A percentile compares a stretch with the other conserved stretches of the same genome.
These are phyloP conservation scores for Chenopodium formosanum DNA, from an alignment of 148 eudicot genomes.

Conservation along the genomic window DNA sequence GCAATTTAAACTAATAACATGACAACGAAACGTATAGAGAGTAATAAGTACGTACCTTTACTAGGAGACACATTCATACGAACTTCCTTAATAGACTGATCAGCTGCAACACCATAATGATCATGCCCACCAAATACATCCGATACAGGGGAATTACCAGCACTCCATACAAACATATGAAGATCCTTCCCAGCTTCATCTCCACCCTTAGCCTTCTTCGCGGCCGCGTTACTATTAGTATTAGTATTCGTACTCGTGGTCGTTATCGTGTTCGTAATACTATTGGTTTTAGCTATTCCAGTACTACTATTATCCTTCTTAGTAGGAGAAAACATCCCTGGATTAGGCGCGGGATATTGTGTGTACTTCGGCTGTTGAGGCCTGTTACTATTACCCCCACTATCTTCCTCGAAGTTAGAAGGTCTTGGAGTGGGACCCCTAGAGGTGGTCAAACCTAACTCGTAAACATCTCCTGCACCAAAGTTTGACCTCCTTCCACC, in stretches of 20 bases:
- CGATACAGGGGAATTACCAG: slow-evolving; percentile 27
- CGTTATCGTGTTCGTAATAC: neutral
- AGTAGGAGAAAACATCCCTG: slow-evolving; percentile 82
- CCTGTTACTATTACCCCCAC: slow-evolving; percentile 26
- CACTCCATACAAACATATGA: slow-evolving; percentile 39
- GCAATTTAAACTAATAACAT: no score
- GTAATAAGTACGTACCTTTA: slow-evolving; percentile 42
- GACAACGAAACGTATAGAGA: neutral
- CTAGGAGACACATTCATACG: slow-evolving; percentile 60
- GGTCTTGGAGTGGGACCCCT: slow-evolving; percentile 75
- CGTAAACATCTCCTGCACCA: slow-evolving; percentile 65
- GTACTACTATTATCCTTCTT: slow-evolving; percentile 22
- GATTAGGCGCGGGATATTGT: slow-evolving; percentile 76
- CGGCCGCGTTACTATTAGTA: slow-evolving; percentile 26
- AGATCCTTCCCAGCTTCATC: slow-evolving; percentile 60
- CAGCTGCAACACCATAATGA: slow-evolving; percentile 33
- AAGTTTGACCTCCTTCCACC: slow-evolving; percentile 74
- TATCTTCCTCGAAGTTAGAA: slow-evolving; percentile 76
- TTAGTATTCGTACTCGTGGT: no score
- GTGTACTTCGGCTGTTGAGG: slow-evolving; percentile 12
- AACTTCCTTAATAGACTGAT: slow-evolving; percentile 57
- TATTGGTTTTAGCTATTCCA: slow-evolving; percentile 7
- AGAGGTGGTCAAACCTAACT: slow-evolving; percentile 36
- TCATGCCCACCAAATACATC: slow-evolving; percentile 39
- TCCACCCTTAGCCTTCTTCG: slow-evolving; percentile 16